Evolutionary conservation across 257 asterid species (phyloP).

Genomic region (Linaria vulgaris): DNA sequence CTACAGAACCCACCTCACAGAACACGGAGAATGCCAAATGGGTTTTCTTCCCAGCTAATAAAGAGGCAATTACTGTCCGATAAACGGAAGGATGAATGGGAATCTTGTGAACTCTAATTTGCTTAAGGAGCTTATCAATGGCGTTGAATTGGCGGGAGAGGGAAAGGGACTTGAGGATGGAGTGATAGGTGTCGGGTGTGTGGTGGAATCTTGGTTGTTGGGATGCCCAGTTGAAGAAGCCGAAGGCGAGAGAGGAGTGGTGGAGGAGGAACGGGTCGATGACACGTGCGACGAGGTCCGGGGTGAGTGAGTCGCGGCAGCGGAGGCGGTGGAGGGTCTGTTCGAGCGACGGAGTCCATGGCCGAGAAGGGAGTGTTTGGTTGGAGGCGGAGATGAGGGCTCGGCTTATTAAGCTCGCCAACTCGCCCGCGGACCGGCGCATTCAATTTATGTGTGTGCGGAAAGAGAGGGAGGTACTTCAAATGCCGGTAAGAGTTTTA

Average conservation of each 20-base stretch:
- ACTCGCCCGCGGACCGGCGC: conserved; percentile 46
- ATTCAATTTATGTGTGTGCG: conserved; percentile 17
- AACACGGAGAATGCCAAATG: conserved; percentile 59
- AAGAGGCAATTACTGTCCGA: conserved; percentile 46
- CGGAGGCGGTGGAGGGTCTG: conserved; percentile 67
- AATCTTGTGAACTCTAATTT: conserved; percentile 46
- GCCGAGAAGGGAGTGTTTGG: conserved; percentile 32
- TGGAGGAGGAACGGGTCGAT: conserved; percentile 83
- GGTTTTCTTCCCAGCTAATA: conserved; percentile 50
- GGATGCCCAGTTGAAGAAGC: conserved; percentile 96
- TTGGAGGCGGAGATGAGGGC: conserved; percentile 54
- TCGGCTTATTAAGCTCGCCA: conserved; percentile 60
- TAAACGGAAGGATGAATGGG: conserved; percentile 46
- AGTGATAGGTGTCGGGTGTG: conserved; percentile 58
- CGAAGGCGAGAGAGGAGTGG: conserved; percentile 73
- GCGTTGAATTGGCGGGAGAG: conserved; percentile 60
- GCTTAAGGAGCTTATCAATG: conserved; percentile 58
- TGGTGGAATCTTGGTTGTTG: conserved; percentile 89
- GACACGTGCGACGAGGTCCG: conserved; percentile 66
- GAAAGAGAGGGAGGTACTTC: background rate
- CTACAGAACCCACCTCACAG: conserved; percentile 34
- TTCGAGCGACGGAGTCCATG: conserved; percentile 77
- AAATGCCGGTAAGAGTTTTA: conserved; percentile 4
- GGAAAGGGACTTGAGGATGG: conserved; percentile 74
- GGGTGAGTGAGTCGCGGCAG: conserved; percentile 66